Percentiles rank a stretch among this genome's conserved stretches.
phyloP scores from a whole-genome alignment of 176 grass and related monocot genomes.

The Olyra latifolia region DNA sequence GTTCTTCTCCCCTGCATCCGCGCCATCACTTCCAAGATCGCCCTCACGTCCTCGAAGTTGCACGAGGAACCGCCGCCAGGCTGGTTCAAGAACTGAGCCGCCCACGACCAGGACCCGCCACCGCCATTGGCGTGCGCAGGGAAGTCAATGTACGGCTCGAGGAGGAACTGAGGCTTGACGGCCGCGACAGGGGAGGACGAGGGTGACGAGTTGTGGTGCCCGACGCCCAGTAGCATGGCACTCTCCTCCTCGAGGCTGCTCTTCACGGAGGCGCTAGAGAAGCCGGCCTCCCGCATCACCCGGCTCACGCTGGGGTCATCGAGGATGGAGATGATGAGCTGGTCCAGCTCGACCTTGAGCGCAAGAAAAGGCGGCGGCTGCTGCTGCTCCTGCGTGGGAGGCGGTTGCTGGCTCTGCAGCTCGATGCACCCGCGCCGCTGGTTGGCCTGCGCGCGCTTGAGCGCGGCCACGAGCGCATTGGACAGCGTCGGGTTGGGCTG shows the following conservation, averaged over 20 bases:
- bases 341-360: slow-evolving; percentile 71
- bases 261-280: slow-evolving; percentile 77
- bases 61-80: background rate
- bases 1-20: slow-evolving; percentile 43
- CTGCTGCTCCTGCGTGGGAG: slow-evolving; percentile 35
- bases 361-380: slow-evolving; percentile 58
- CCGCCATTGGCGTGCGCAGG: background rate
- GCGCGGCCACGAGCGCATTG: slow-evolving; percentile 79
- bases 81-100: slow-evolving; percentile 30
- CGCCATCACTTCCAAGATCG: slow-evolving; percentile 63
- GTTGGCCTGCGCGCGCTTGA: slow-evolving; percentile 89
- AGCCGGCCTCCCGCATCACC: slow-evolving; percentile 84
- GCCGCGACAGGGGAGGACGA: background rate
- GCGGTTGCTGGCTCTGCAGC: slow-evolving; percentile 43
- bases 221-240: slow-evolving; percentile 14
- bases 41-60: slow-evolving; percentile 45
- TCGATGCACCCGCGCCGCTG: slow-evolving; percentile 81
- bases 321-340: slow-evolving; percentile 76
- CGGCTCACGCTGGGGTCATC: slow-evolving; percentile 79
- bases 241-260: slow-evolving; percentile 60
- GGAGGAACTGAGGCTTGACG: background rate
- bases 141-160: background rate
- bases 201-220: background rate
- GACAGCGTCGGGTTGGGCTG: slow-evolving; percentile 57
- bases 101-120: slow-evolving; percentile 41